A percentile compares a stretch with the other conserved stretches of the same genome.
Conservation (phyloP, 1,284 basidiomycete genomes). For the Austroboletus rostrupii region DNA sequence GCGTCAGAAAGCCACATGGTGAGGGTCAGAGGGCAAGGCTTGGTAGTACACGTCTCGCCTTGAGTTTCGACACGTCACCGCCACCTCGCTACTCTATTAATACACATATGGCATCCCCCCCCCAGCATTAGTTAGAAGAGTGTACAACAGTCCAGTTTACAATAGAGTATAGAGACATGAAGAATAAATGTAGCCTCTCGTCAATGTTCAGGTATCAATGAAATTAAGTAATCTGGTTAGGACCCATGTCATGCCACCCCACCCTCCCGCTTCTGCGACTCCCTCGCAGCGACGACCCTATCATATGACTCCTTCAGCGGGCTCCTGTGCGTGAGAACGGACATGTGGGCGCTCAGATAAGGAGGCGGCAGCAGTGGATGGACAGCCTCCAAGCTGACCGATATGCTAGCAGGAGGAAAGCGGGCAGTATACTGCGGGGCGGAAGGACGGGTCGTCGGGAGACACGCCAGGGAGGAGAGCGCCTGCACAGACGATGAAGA, state of each 20-base stretch:
- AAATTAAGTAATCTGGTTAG: slow-evolving; percentile 1
- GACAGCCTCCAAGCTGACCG: slow-evolving; percentile 49
- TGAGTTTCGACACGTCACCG: slow-evolving; percentile 21
- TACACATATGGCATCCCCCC: slow-evolving; percentile 11
- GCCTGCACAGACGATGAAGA: slow-evolving; percentile 58
- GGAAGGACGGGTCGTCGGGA: slow-evolving; percentile 51
- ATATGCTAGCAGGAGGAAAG: slow-evolving; percentile 56
- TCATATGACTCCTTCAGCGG: slow-evolving; percentile 69
- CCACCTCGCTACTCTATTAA: neutral
- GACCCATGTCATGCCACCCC: slow-evolving; percentile 2
- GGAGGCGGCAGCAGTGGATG: slow-evolving; percentile 68
- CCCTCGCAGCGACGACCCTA: slow-evolving; percentile 57
- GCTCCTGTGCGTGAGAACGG: slow-evolving; percentile 56
- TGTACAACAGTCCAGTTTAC: slow-evolving; percentile 19
- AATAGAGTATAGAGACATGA: slow-evolving; percentile 24
- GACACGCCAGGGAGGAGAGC: slow-evolving; percentile 57
- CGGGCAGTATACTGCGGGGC: slow-evolving; percentile 45
- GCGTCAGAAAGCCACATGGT: slow-evolving; percentile 69
- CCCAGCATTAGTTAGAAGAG: neutral
- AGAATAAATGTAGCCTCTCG: slow-evolving; percentile 23
- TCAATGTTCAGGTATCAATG: slow-evolving; percentile 23
- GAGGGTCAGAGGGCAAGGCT: slow-evolving; percentile 6
- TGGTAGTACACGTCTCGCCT: neutral
- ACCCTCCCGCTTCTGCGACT: slow-evolving; percentile 23
- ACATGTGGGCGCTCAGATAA: slow-evolving; percentile 65